Evolutionary conservation across 805 yeast species (phyloP), one percentile per base, ranked within the genome.

Genomic region (Blastobotrys peoriensis): DNA sequence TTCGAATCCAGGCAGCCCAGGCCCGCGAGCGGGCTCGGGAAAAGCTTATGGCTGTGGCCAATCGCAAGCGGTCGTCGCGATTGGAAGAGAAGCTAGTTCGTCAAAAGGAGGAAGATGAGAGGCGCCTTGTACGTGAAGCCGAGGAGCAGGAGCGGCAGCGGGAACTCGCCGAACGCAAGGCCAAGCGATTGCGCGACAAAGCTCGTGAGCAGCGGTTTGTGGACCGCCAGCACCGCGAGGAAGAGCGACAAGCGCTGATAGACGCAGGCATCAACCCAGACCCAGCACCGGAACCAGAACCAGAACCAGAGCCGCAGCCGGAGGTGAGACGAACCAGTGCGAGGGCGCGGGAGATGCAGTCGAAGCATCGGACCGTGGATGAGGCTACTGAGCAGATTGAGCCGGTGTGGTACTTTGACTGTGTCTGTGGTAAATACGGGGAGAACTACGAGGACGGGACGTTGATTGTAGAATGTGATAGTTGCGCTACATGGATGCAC

Each of bases 401-500:
- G 16, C 39, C 28, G 5, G 41, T 45, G 15, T 68, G 72, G 73
- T 51, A 56, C 33, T 68, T 68, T 48, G 71, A 68, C 44, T 68
- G 73, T 43, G 13, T 40, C 8, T 69, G 73, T 46, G 73, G 72
- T 5, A 52, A 60, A 5, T 55, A 59, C 41, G 66, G 67, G 15
- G 53, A 55, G 20, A 65, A 68, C 50, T 64, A 56, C 46, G 73
- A 69, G 43, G 73, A 68, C 47, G 71, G 70, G 1, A 47, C 47
- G 21, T 51, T 54, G 38, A 60, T 63, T 49, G 62, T 68, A 16
- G 61, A 59, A 37, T 68, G 73, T 48, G 66, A 57, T 4, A 60
- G 59, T 37, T 68, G 73, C 48, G 55, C 55, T 16, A 58, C 62
- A 10, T 68, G 73, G 73, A 66, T 67, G 61, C 73, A 68, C 51